Evolutionary conservation across 2,329 filamentous ascomycete genomes (phyloP), one percentile per base, ranked within the genome.

Genomic region (Verticillium zaregamsianum): DNA sequence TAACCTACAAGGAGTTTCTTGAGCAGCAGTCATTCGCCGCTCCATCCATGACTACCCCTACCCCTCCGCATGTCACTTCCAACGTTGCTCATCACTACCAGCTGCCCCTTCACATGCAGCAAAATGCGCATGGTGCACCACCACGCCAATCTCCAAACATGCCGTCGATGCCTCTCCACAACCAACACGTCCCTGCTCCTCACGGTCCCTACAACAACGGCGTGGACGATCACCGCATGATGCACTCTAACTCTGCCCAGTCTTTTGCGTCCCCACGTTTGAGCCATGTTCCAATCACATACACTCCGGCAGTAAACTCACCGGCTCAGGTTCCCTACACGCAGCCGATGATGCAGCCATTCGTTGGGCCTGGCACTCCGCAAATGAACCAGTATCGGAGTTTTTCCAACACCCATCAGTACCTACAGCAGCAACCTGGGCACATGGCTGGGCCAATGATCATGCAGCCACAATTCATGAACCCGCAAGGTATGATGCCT

Each of bases 151-250:
- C 89, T 28, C 86, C 92, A 49, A 89, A 93, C 63, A 91, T 93
- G 70, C 87, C 89, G 23, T 87, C 90, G 20, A 91, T 93, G 73
- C 90, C 90, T 69, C 88, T 92, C 75, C 90, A 92, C 69, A 84
- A 83, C 31, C 88, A 89, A 64, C 91, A 93, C 69, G 80, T 77
- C 4, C 90, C 90, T 66, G 85, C 83, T 6, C 85, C 87, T 52
- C 85, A 86, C 59, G 82, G 83, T 17, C 84, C 86, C 3, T 90
- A 88, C 67, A 91, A 89, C 68, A 88, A 87, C 63, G 57, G 57
- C 15, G 87, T 88, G 67, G 93, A 96, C 67, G 90, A 93, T 62
- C 91, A 93, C 70, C 87, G 93, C 59, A 96, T 97, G 91, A 90
- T 95, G 78, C 91, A 91, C 62, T 90, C 89, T 7, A 93, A 89